phyloP scores from a whole-genome alignment of 768 basidiomycete species.

The Postia placenta region DNA sequence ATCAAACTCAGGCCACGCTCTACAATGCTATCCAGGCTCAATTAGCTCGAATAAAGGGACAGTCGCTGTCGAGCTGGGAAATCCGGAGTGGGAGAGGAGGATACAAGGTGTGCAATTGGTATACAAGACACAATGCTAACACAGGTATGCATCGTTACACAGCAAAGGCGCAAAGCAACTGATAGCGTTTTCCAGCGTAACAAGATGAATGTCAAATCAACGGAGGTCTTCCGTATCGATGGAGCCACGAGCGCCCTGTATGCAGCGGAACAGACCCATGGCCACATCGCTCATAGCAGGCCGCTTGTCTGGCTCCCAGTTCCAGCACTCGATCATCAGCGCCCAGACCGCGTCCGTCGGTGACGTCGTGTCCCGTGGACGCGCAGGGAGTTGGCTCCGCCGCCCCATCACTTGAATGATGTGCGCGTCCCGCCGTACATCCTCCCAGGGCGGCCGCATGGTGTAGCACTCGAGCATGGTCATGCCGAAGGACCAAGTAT shows the following conservation, averaged over 20 bases:
- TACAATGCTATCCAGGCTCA: too few relatives aligned
- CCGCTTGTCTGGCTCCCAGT: conserved; percentile 28
- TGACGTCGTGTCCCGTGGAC: conserved; percentile 38
- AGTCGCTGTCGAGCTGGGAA: too few relatives aligned
- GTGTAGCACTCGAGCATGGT: conserved; percentile 54
- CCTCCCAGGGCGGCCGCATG: conserved; percentile 43
- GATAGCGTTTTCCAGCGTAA: too few relatives aligned
- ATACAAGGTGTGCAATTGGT: too few relatives aligned
- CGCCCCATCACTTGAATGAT: conserved; percentile 41
- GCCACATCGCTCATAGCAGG: conserved; percentile 37
- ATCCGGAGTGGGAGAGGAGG: too few relatives aligned
- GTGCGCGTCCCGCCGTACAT: conserved; percentile 42
- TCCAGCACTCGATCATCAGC: conserved; percentile 44
- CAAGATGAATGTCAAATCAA: too few relatives aligned
- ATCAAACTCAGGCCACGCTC: too few relatives aligned
- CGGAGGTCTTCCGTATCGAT: background rate
- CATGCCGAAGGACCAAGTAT: conserved; percentile 59
- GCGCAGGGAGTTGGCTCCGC: conserved; percentile 32
- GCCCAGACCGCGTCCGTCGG: conserved; percentile 44
- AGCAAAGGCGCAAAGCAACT: too few relatives aligned
- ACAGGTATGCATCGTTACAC: too few relatives aligned
- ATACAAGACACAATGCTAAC: too few relatives aligned
- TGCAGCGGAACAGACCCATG: background rate
- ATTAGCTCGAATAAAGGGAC: too few relatives aligned
- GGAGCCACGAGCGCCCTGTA: background rate